Evolutionary conservation across 176 grass and related monocot species (phyloP).

Genomic region (Bonia amplexicaulis): DNA sequence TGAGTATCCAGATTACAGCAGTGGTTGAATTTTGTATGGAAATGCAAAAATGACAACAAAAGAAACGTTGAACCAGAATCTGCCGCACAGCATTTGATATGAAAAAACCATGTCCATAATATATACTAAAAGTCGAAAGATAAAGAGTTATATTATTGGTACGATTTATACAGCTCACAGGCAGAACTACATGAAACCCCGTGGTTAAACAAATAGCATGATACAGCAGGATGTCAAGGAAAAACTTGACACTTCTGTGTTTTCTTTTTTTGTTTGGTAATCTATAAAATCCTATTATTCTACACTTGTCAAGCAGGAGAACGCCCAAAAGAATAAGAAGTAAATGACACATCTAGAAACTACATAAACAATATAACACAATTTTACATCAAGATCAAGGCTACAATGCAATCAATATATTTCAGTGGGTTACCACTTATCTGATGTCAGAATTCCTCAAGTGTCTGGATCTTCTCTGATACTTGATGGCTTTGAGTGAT

Average conservation of each 20-base stretch:
- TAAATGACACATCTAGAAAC: constrained; percentile 9
- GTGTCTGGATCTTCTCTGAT: constrained; percentile 38
- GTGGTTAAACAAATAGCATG: constrained; percentile 24
- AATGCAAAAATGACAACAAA: not conserved
- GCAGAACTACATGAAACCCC: constrained; percentile 11
- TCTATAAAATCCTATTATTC: constrained; percentile 56
- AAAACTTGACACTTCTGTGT: constrained; percentile 17
- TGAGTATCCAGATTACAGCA: not conserved
- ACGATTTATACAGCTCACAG: constrained; percentile 40
- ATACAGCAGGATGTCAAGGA: constrained; percentile 35
- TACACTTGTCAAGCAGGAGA: constrained; percentile 42
- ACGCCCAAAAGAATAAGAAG: constrained; percentile 33
- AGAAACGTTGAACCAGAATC: not conserved
- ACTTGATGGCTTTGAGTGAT: constrained; percentile 38
- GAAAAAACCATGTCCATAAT: not conserved
- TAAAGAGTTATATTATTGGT: constrained; percentile 26
- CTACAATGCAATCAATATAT: constrained; percentile 23
- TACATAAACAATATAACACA: constrained; percentile 34
- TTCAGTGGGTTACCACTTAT: not conserved
- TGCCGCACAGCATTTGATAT: not conserved
- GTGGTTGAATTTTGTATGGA: not conserved
- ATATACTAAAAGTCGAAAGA: not conserved
- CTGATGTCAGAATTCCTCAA: constrained; percentile 23
- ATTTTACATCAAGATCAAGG: constrained; percentile 30
- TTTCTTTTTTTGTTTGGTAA: not conserved